These are phyloP conservation scores for Cordyceps tenuipes DNA, from an alignment of 2,329 filamentous ascomycete genomes.

Conservation along the genomic window DNA sequence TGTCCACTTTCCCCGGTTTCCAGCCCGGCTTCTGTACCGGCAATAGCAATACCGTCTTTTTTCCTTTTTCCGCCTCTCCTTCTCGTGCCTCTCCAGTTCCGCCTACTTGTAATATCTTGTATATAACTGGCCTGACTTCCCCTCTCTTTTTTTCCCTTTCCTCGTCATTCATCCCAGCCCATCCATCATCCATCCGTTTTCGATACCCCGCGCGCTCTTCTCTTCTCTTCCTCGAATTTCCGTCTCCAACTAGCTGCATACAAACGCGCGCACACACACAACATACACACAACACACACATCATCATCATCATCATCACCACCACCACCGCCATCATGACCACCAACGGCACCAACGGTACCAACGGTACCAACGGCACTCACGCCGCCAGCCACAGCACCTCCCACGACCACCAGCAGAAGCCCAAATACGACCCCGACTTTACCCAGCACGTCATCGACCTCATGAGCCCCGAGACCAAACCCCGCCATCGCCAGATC, in stretches of 20 bases:
- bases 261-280: background rate
- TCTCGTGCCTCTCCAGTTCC: background rate
- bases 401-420: constrained; percentile 16
- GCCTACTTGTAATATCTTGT: background rate
- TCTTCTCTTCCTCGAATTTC: background rate
- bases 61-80: background rate
- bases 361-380: background rate
- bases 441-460: constrained; percentile 70
- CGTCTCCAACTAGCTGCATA: background rate
- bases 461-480: constrained; percentile 61
- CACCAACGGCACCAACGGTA: background rate
- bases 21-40: constrained; percentile 1
- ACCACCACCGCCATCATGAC: background rate
- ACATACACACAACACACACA: background rate
- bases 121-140: background rate
- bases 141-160: too few species aligned
- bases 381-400: constrained; percentile 14
- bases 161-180: background rate
- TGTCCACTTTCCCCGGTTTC: constrained; percentile 1
- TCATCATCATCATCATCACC: background rate
- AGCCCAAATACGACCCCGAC: constrained; percentile 57
- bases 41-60: background rate
- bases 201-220: background rate
- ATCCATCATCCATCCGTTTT: background rate
- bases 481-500: constrained; percentile 55